Conservation (phyloP, 2,329 filamentous ascomycete genomes). For the Paraphaeosphaeria sporulosa region DNA sequence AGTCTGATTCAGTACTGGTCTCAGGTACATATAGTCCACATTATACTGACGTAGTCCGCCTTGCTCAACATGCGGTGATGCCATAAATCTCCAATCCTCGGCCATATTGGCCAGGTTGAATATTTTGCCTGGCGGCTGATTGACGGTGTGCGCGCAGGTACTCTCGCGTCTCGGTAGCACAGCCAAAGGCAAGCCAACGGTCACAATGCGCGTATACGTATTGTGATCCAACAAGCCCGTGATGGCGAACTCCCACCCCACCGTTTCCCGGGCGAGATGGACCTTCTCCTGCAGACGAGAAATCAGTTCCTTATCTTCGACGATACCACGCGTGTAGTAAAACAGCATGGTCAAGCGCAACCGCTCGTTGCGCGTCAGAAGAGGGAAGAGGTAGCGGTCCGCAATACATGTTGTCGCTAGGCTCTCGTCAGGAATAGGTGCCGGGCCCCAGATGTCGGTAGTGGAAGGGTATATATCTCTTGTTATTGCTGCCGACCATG, state of each 20-base stretch:
- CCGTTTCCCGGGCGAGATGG: conserved; percentile 50
- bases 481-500: conserved; percentile 27
- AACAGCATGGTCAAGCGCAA: conserved; percentile 51
- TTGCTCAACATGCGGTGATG: conserved; percentile 51
- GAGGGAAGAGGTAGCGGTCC: conserved; percentile 46
- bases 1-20: neutral
- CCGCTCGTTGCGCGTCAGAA: conserved; percentile 47
- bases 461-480: conserved; percentile 28
- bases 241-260: conserved; percentile 58
- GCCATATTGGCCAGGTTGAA: conserved; percentile 54
- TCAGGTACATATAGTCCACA: neutral
- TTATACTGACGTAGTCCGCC: conserved; percentile 45
- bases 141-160: conserved; percentile 56
- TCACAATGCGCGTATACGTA: conserved; percentile 54
- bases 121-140: conserved; percentile 43
- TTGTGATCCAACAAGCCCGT: conserved; percentile 55
- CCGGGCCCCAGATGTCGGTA: conserved; percentile 26
- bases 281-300: conserved; percentile 54
- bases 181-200: conserved; percentile 52
- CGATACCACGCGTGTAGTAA: conserved; percentile 54
- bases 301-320: conserved; percentile 53
- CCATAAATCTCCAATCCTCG: conserved; percentile 55
- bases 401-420: conserved; percentile 15
- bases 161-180: conserved; percentile 56
- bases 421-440: conserved; percentile 27